Conservation (phyloP, 169 alveolate species). For the Plasmodium billcollinsi region DNA sequence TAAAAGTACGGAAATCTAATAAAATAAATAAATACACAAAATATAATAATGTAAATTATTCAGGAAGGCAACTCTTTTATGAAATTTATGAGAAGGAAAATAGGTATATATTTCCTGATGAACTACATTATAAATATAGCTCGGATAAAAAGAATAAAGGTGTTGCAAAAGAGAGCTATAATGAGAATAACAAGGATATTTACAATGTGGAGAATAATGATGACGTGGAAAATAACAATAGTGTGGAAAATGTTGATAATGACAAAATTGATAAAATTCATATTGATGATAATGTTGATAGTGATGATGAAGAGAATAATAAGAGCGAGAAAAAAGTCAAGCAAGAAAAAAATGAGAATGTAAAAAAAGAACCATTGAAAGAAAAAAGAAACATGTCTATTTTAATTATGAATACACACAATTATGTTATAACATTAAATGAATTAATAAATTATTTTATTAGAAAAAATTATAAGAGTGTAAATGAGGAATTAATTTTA, state of each 20-base stretch:
- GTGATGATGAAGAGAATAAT: not conserved
- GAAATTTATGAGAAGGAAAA: constrained; percentile 34
- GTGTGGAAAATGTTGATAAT: too few species aligned
- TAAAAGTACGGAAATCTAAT: constrained; percentile 26
- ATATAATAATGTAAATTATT: not conserved
- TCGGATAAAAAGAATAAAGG: not conserved
- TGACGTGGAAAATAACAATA: not conserved
- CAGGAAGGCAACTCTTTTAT: constrained; percentile 18
- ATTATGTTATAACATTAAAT: constrained; percentile 37
- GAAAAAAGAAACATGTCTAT: constrained; percentile 13
- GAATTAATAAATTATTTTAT: constrained; percentile 46
- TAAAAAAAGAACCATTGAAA: not conserved
- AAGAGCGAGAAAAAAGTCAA: constrained; percentile 1
- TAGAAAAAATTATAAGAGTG: constrained; percentile 22
- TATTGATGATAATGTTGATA: not conserved
- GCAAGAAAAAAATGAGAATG: not conserved
- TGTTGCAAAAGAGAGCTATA: not conserved
- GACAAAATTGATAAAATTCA: not conserved
- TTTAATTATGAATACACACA: constrained; percentile 48
- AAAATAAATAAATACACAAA: constrained; percentile 25
- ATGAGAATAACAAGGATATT: not conserved
- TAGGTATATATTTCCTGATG: constrained; percentile 69
- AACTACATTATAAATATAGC: constrained; percentile 27
- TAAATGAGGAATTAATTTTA: constrained; percentile 58
- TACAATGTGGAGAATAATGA: not conserved